phyloP scores from a whole-genome alignment of 2,329 filamentous ascomycete genomes.

The Verticillium dahliae region DNA sequence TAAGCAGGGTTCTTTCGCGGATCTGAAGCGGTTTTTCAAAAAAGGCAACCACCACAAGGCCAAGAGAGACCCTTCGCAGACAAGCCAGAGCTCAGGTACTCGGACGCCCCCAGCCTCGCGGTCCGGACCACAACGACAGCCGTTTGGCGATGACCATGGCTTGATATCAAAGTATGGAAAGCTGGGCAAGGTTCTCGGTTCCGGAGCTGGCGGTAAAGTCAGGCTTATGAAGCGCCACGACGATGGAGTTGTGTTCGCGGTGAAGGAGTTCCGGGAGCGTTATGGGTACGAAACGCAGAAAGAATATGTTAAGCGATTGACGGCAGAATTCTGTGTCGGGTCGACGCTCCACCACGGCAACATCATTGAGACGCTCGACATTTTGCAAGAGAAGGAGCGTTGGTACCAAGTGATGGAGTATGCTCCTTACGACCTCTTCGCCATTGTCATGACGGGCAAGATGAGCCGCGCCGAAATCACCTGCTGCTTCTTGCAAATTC shows the following conservation, averaged over 20 bases:
- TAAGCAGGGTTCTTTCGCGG: slow-evolving; percentile 78
- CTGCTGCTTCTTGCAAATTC: slow-evolving; percentile 88
- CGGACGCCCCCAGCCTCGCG: slow-evolving; percentile 42
- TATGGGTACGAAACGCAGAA: slow-evolving; percentile 91
- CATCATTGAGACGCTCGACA: slow-evolving; percentile 95
- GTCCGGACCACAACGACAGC: slow-evolving; percentile 35
- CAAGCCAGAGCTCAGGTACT: slow-evolving; percentile 26
- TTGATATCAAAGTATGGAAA: slow-evolving; percentile 91
- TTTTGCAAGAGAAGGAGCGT: slow-evolving; percentile 85
- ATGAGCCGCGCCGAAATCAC: slow-evolving; percentile 89
- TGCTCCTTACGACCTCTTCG: slow-evolving; percentile 90
- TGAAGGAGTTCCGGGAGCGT: slow-evolving; percentile 90
- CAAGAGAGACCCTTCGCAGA: slow-evolving; percentile 46
- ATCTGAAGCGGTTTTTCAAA: slow-evolving; percentile 95
- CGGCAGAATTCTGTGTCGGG: slow-evolving; percentile 95
- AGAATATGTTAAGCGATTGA: slow-evolving; percentile 97
- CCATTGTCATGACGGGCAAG: slow-evolving; percentile 97
- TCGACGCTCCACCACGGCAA: slow-evolving; percentile 96
- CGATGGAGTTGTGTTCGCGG: slow-evolving; percentile 89
- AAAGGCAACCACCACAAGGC: slow-evolving; percentile 64
- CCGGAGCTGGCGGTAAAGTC: slow-evolving; percentile 90
- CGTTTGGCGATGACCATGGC: slow-evolving; percentile 91
- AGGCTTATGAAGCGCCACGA: slow-evolving; percentile 88
- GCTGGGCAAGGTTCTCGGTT: slow-evolving; percentile 86
- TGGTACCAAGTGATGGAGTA: slow-evolving; percentile 99